A percentile compares a stretch with the other conserved stretches of the same genome.
Evolutionary conservation across 2,329 filamentous ascomycete species (phyloP).

Genomic region (Apiospora hydei): DNA sequence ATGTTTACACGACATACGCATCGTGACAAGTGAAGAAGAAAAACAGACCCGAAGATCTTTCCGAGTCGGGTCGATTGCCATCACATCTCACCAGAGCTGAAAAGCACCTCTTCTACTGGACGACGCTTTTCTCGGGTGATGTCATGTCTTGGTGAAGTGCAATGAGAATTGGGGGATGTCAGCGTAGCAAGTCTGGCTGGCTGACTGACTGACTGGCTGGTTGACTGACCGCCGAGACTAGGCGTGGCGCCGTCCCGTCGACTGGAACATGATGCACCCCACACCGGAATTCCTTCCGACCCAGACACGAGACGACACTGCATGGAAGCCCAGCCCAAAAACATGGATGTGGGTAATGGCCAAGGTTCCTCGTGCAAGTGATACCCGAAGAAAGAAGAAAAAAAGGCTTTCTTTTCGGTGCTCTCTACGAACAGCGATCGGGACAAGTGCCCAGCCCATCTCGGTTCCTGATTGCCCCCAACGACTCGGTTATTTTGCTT

Average conservation of each 20-base stretch:
- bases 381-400: neutral
- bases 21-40: neutral
- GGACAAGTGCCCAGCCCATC: conserved; percentile 3
- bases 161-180: no score
- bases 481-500: neutral
- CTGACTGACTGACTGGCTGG: no score
- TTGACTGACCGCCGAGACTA: neutral
- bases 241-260: neutral
- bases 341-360: neutral
- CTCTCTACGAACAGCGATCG: neutral
- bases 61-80: neutral
- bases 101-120: neutral
- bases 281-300: neutral
- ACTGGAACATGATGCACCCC: neutral
- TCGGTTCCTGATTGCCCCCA: neutral
- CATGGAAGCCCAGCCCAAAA: neutral
- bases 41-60: neutral
- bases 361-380: neutral
- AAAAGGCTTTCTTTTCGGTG: neutral
- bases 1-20: neutral
- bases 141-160: neutral
- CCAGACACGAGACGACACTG: neutral
- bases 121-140: neutral
- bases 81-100: conserved; percentile 3
- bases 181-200: no score